These are phyloP conservation scores for Coccomyxa sp. DNA, from an alignment of 139 green algal genomes.

Conservation along the genomic window DNA sequence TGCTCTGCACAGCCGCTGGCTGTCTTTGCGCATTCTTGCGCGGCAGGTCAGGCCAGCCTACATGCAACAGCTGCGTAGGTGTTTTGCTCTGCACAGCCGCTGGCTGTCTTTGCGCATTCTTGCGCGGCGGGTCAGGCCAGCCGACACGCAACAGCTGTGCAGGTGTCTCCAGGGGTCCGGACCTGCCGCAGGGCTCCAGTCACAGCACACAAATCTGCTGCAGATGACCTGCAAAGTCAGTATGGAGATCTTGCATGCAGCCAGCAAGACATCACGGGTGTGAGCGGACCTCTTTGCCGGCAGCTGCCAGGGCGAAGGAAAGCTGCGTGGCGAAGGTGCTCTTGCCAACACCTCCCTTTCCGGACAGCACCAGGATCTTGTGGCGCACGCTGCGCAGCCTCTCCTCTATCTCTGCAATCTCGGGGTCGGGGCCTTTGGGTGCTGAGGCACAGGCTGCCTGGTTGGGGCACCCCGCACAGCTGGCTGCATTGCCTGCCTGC, in stretches of 20 bases:
- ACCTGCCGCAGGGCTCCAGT: not conserved
- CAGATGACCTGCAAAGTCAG: not conserved
- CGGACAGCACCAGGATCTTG: constrained; percentile 93
- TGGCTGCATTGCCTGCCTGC: constrained; percentile 69
- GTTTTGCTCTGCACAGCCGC: no score
- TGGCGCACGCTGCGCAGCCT: constrained; percentile 78
- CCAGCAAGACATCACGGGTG: no score
- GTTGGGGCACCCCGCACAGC: constrained; percentile 93
- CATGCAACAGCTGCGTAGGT: no score
- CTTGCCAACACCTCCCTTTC: constrained; percentile 98
- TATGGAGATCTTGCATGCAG: not conserved
- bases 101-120: no score
- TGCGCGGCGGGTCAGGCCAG: no score
- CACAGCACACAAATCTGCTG: not conserved
- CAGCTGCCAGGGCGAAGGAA: constrained; percentile 74
- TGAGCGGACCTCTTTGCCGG: constrained; percentile 53
- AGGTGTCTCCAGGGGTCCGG: no score
- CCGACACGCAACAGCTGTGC: no score
- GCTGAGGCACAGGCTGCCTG: constrained; percentile 82
- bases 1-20: no score
- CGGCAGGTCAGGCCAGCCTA: no score
- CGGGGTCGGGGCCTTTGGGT: constrained; percentile 86
- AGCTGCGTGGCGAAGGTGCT: constrained; percentile 93
- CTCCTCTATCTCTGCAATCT: constrained; percentile 68
- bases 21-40: no score